These are phyloP conservation scores for Trichoderma harzianum DNA, from an alignment of 2,329 filamentous ascomycete species.

Conservation along the genomic window DNA sequence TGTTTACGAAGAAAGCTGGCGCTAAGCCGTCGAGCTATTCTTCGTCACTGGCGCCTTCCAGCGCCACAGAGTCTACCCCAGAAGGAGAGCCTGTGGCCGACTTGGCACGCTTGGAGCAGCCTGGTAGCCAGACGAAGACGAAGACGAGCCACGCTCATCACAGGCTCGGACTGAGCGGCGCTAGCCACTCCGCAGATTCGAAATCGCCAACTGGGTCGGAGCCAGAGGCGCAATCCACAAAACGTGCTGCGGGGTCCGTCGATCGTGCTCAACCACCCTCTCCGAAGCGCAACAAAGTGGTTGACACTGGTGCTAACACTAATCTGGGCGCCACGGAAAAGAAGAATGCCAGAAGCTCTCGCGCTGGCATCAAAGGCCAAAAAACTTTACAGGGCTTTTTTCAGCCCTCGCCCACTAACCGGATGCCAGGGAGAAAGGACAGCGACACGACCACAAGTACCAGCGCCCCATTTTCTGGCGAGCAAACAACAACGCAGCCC, in stretches of 20 bases:
- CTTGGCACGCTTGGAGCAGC: background rate
- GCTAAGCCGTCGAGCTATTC: background rate
- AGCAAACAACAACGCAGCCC: conserved; percentile 2
- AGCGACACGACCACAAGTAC: conserved; percentile 10
- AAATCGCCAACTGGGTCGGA: background rate
- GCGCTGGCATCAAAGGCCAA: conserved; percentile 32
- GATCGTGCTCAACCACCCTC: background rate
- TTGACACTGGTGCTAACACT: background rate
- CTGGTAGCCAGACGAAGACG: background rate
- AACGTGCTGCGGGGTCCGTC: conserved; percentile 9
- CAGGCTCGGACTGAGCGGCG: background rate
- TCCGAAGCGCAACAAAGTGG: conserved; percentile 9
- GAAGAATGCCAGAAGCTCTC: conserved; percentile 4
- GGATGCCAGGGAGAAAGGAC: conserved; percentile 7
- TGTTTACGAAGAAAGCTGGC: conserved; percentile 61
- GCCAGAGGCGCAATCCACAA: background rate
- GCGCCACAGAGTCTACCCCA: background rate
- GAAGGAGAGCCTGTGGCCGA: background rate
- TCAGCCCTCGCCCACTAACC: conserved; percentile 44
- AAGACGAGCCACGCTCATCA: background rate
- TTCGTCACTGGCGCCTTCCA: background rate
- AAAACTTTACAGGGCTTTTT: conserved; percentile 77
- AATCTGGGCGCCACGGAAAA: background rate
- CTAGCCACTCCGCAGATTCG: background rate
- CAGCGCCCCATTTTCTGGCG: background rate